Conservation (phyloP, 208 protist genomes). For the Vickermania ingenoplastis region DNA sequence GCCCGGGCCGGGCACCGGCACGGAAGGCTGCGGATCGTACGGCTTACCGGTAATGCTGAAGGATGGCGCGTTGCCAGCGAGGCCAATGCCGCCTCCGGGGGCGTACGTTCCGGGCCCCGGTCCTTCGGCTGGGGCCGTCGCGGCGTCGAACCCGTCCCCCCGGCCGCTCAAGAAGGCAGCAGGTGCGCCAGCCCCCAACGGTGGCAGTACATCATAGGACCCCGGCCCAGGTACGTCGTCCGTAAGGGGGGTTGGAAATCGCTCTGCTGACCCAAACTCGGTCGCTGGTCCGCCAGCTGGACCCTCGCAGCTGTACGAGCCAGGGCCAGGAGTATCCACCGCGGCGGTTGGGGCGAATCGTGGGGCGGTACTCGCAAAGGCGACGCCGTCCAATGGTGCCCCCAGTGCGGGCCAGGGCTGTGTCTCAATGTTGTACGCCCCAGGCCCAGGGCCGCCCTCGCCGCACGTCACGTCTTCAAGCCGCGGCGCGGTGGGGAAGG, state of each 20-base stretch:
- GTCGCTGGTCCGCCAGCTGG: too few relatives aligned
- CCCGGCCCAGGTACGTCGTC: conserved; percentile 11
- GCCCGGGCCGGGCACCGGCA: conserved; percentile 16
- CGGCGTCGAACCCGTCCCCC: background rate
- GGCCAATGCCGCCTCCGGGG: conserved; percentile 5
- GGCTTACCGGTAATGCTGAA: background rate
- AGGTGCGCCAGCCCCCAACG: too few relatives aligned
- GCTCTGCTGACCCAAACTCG: too few relatives aligned
- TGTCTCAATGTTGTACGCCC: background rate
- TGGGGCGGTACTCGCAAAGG: background rate
- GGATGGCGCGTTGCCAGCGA: background rate
- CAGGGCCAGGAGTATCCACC: too few relatives aligned
- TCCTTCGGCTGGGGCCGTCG: conserved; percentile 1
- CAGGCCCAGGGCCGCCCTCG: conserved; percentile 1
- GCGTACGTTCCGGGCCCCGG: conserved; percentile 21
- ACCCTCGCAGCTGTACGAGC: too few relatives aligned
- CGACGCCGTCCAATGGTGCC: background rate
- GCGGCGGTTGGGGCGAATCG: background rate
- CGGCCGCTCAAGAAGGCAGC: too few relatives aligned
- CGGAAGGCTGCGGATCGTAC: background rate
- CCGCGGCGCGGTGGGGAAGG: background rate
- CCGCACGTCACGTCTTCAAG: background rate
- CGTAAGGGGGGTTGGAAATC: too few relatives aligned
- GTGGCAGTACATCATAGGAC: conserved; percentile 22
- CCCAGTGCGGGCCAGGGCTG: background rate